Evolutionary conservation across 805 yeast genomes (phyloP).

Genomic region (Cyberlindnera americana): DNA sequence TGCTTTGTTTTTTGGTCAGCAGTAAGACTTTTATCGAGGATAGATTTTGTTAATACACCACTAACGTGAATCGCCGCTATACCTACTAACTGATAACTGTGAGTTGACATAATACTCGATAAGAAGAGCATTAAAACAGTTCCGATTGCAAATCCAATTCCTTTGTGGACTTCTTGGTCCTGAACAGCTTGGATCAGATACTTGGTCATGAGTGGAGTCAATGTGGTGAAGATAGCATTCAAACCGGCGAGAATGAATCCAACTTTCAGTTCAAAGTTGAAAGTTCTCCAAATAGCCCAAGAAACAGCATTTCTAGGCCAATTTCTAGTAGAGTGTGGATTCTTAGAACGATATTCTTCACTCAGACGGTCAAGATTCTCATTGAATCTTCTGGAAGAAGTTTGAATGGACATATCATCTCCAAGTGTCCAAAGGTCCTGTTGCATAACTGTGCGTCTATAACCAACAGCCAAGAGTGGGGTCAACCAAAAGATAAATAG

Average conservation of each 20-base stretch:
- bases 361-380: constrained; percentile 27
- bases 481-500: constrained; percentile 59
- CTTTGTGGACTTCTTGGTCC: constrained; percentile 28
- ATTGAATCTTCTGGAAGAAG: constrained; percentile 33
- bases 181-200: constrained; percentile 36
- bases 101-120: no score
- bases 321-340: constrained; percentile 26
- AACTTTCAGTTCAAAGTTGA: neutral
- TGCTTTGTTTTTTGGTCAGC: constrained; percentile 52
- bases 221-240: neutral
- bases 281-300: constrained; percentile 30
- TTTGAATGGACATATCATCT: constrained; percentile 36
- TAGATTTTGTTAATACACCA: constrained; percentile 49
- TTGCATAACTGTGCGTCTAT: constrained; percentile 60
- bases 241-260: neutral
- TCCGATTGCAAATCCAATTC: constrained; percentile 75
- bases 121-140: no score
- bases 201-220: constrained; percentile 49
- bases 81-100: no score
- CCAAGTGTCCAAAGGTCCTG: constrained; percentile 51
- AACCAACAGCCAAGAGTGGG: constrained; percentile 59
- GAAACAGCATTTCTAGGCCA: constrained; percentile 21
- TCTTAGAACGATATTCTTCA: constrained; percentile 10
- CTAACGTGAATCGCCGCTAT: no score
- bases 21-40: constrained; percentile 61